phyloP scores from a whole-genome alignment of 768 basidiomycete species.

The Obba rivulosa region DNA sequence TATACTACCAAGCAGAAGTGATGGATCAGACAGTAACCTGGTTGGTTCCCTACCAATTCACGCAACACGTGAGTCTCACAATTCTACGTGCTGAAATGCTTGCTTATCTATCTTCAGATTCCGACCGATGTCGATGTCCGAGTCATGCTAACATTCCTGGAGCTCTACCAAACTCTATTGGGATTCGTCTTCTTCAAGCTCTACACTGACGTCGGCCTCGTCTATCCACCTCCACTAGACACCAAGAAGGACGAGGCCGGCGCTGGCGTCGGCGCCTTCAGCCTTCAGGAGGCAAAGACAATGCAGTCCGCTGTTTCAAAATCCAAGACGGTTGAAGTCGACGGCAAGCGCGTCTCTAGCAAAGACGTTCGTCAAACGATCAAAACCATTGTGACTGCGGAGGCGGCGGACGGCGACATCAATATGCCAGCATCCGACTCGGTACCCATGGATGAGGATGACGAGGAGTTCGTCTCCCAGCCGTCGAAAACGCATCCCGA shows the following conservation, averaged over 20 bases:
- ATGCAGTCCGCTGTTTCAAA: constrained; percentile 19
- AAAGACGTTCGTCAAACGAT: constrained; percentile 62
- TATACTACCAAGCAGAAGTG: constrained; percentile 96
- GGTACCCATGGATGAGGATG: constrained; percentile 20
- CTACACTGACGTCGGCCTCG: constrained; percentile 88
- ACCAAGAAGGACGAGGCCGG: constrained; percentile 73
- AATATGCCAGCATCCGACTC: constrained; percentile 31
- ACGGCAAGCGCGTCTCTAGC: constrained; percentile 44
- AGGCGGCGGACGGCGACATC: constrained; percentile 28
- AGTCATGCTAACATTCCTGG: constrained; percentile 96
- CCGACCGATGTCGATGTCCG: constrained; percentile 95
- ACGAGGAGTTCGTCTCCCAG: constrained; percentile 67
- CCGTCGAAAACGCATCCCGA: constrained; percentile 47
- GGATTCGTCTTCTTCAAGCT: constrained; percentile 97
- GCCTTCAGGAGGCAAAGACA: constrained; percentile 49
- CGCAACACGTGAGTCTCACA: constrained; percentile 66
- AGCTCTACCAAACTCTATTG: constrained; percentile 94
- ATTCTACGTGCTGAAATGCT: background rate
- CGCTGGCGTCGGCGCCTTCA: constrained; percentile 87
- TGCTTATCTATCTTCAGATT: constrained; percentile 44
- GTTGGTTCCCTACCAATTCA: constrained; percentile 97
- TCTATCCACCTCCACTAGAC: constrained; percentile 95
- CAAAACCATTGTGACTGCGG: constrained; percentile 38
- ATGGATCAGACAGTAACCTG: constrained; percentile 91
- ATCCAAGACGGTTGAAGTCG: constrained; percentile 30